These are phyloP conservation scores for Punctularia strigosozonata DNA, from an alignment of 768 basidiomycete genomes.

Conservation along the genomic window DNA sequence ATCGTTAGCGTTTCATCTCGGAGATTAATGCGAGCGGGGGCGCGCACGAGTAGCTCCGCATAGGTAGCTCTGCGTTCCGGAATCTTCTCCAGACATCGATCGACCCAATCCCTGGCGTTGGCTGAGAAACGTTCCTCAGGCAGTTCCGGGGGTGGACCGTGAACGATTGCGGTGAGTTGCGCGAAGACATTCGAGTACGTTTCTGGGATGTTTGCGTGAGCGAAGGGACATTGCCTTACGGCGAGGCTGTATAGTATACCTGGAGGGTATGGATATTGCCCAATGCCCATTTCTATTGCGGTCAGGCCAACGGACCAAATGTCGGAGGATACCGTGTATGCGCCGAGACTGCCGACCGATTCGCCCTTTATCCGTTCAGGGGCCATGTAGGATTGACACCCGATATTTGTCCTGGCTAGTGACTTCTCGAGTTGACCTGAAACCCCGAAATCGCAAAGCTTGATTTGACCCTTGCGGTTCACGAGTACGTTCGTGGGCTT, in stretches of 20 bases:
- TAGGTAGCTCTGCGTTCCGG: slow-evolving; percentile 76
- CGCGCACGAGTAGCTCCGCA: slow-evolving; percentile 60
- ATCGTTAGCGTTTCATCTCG: not conserved
- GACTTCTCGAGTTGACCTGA: slow-evolving; percentile 95
- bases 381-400: slow-evolving; percentile 98
- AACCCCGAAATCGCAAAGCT: slow-evolving; percentile 98
- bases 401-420: slow-evolving; percentile 96
- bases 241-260: too few relatives aligned
- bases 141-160: slow-evolving; percentile 83
- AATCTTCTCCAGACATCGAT: slow-evolving; percentile 68
- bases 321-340: slow-evolving; percentile 94
- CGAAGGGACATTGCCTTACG: too few relatives aligned
- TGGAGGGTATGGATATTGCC: slow-evolving; percentile 90
- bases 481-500: slow-evolving; percentile 93
- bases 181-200: slow-evolving; percentile 97
- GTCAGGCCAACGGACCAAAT: slow-evolving; percentile 95
- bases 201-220: too few relatives aligned
- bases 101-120: slow-evolving; percentile 74
- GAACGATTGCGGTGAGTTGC: slow-evolving; percentile 91
- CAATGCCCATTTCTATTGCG: slow-evolving; percentile 87
- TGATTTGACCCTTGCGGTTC: slow-evolving; percentile 79
- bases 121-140: slow-evolving; percentile 59
- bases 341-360: slow-evolving; percentile 71
- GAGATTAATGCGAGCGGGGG: not conserved
- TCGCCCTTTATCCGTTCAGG: slow-evolving; percentile 96